These are phyloP conservation scores for Conticribra weissflogii DNA, from an alignment of 108 stramenopile species.

Conservation along the genomic window DNA sequence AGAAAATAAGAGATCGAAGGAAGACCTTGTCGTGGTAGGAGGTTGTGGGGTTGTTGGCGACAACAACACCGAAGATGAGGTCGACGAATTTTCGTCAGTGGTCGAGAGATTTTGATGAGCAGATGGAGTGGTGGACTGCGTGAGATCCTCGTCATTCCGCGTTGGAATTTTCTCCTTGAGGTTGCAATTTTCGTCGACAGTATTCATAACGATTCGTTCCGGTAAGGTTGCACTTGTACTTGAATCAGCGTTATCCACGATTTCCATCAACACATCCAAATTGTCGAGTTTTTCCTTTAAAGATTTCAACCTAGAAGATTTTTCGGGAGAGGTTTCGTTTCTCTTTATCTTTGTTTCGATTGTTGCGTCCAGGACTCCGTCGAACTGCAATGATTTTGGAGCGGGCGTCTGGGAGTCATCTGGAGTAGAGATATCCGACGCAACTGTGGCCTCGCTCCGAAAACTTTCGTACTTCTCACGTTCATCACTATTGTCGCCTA, in stretches of 20 bases:
- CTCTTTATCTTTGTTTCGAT: background rate
- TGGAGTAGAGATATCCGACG: too few species aligned
- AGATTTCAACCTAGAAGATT: background rate
- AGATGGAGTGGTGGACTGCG: too few species aligned
- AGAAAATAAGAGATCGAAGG: slow-evolving; percentile 8
- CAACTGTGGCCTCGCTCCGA: too few species aligned
- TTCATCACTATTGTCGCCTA: too few species aligned
- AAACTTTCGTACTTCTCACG: too few species aligned
- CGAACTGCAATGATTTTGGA: too few species aligned
- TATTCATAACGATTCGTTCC: background rate
- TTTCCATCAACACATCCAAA: background rate
- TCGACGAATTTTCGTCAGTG: background rate
- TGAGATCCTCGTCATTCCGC: too few species aligned
- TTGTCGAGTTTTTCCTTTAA: background rate
- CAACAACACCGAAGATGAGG: slow-evolving; percentile 7
- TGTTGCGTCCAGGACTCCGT: background rate
- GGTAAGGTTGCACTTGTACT: background rate
- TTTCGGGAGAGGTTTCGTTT: background rate
- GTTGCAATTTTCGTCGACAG: background rate
- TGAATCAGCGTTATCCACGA: background rate
- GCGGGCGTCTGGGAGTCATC: too few species aligned
- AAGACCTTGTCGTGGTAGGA: background rate
- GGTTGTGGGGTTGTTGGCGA: slow-evolving; percentile 23
- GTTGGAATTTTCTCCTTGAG: too few species aligned
- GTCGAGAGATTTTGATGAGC: too few species aligned